phyloP scores from a whole-genome alignment of 176 grass and related monocot species.

The Metroxylon sagu region DNA sequence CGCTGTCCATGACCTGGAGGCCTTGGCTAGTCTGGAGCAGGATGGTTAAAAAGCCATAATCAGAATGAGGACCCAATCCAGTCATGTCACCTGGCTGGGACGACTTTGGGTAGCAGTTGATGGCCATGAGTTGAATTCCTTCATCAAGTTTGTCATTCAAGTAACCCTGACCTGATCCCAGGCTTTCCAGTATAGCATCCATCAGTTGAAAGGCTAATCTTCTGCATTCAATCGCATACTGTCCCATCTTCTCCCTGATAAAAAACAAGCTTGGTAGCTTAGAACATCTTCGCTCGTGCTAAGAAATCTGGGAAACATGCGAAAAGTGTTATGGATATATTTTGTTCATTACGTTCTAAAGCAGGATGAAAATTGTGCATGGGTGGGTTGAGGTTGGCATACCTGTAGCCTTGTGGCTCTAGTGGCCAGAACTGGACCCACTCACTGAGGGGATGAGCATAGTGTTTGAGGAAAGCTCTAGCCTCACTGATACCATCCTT shows the following conservation, averaged over 20 bases:
- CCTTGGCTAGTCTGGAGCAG: conserved; percentile 50
- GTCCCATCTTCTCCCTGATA: conserved; percentile 53
- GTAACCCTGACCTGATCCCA: conserved; percentile 36
- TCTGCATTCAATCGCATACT: conserved; percentile 30
- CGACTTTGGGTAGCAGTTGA: conserved; percentile 43
- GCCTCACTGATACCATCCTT: conserved; percentile 25
- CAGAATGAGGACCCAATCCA: conserved; percentile 51
- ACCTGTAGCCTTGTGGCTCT: conserved; percentile 52
- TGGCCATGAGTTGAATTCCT: conserved; percentile 54
- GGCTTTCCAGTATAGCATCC: conserved; percentile 49
- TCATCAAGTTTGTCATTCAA: conserved; percentile 40
- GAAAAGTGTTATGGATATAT: no score
- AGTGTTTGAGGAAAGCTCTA: conserved; percentile 67
- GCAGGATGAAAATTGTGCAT: no score
- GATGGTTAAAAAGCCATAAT: conserved; percentile 69
- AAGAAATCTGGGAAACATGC: no score
- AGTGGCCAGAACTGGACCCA: conserved; percentile 59
- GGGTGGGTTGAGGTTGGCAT: background rate
- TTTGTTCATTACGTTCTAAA: no score
- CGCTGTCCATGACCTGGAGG: conserved; percentile 44
- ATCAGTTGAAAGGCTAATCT: conserved; percentile 36
- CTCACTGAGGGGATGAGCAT: conserved; percentile 46
- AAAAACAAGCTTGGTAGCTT: conserved; percentile 10
- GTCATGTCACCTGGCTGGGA: conserved; percentile 21
- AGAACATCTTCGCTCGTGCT: no score